Evolutionary conservation across 768 basidiomycete species (phyloP).

Genomic region (Fistulinella prunicolor): DNA sequence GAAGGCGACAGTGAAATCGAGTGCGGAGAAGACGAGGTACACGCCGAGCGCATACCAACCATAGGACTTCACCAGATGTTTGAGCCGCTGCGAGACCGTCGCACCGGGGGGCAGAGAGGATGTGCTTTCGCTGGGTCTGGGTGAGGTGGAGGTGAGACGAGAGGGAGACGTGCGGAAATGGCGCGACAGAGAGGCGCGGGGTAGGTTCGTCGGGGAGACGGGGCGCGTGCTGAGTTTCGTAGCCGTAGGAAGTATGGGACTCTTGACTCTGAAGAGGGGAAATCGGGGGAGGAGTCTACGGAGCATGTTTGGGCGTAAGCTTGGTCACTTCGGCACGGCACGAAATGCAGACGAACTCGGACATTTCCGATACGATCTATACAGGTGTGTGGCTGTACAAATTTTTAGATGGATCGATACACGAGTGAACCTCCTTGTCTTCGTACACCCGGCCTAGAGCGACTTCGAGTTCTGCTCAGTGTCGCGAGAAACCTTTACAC

Average conservation of each 20-base stretch:
- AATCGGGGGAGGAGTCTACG: conserved; percentile 44
- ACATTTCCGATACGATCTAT: conserved; percentile 15
- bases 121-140: conserved; percentile 10
- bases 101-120: conserved; percentile 44
- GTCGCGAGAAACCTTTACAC: conserved; percentile 12
- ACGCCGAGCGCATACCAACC: conserved; percentile 96
- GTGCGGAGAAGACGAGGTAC: conserved; percentile 65
- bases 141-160: conserved; percentile 40
- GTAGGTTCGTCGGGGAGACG: too few species aligned
- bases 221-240: conserved; percentile 33
- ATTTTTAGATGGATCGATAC: conserved; percentile 12
- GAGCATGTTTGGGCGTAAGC: conserved; percentile 26
- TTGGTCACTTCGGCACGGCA: conserved; percentile 1
- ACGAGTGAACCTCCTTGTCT: conserved; percentile 11
- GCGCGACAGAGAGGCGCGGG: conserved; percentile 33
- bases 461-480: conserved; percentile 11
- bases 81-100: conserved; percentile 67
- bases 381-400: conserved; percentile 25
- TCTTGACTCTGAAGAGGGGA: conserved; percentile 43
- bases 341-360: conserved; percentile 1
- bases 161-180: conserved; percentile 49
- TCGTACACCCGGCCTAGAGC: conserved; percentile 16
- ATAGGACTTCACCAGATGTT: conserved; percentile 84
- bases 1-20: conserved; percentile 88
- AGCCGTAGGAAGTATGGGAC: conserved; percentile 50